phyloP scores from a whole-genome alignment of 352 stramenopile genomes.

The Globisporangium echinulatum region DNA sequence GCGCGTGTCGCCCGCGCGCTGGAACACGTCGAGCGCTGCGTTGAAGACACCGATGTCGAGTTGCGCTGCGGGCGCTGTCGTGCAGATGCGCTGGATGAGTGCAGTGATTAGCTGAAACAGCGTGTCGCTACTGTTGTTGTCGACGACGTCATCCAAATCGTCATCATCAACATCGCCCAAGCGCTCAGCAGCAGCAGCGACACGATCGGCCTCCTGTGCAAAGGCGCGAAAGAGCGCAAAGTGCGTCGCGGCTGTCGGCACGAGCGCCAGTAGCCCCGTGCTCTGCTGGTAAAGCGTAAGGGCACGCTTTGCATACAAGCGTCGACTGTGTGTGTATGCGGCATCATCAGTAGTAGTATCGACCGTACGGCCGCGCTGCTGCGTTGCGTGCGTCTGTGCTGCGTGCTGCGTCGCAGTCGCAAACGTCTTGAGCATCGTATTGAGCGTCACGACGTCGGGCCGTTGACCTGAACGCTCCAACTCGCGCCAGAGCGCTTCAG shows the following conservation, averaged over 20 bases:
- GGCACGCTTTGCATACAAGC: conserved; percentile 23
- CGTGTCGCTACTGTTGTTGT: conserved; percentile 17
- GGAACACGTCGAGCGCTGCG: conserved; percentile 57
- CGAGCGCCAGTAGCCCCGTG: conserved; percentile 9
- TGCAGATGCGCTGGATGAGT: conserved; percentile 44
- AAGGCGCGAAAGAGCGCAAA: conserved; percentile 54
- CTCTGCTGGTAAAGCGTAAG: conserved; percentile 15
- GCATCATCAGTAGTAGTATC: too few species aligned
- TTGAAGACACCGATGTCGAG: conserved; percentile 57
- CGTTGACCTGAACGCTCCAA: conserved; percentile 20
- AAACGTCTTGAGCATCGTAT: conserved; percentile 45
- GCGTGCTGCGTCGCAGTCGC: conserved; percentile 8
- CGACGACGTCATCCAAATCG: conserved; percentile 11
- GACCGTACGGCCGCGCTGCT: not conserved
- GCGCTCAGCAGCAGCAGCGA: conserved; percentile 4
- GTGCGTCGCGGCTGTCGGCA: conserved; percentile 27
- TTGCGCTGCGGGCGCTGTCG: conserved; percentile 20
- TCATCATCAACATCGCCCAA: conserved; percentile 5
- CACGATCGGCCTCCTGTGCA: conserved; percentile 26
- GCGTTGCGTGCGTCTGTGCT: not conserved
- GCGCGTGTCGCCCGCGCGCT: conserved; percentile 39
- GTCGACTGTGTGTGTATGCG: not conserved
- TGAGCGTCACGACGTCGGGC: conserved; percentile 38
- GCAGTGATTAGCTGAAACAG: conserved; percentile 15
- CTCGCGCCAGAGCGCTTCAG: conserved; percentile 31